Evolutionary conservation across 139 green algal species (phyloP).

Genomic region (Haematococcus lacustris): DNA sequence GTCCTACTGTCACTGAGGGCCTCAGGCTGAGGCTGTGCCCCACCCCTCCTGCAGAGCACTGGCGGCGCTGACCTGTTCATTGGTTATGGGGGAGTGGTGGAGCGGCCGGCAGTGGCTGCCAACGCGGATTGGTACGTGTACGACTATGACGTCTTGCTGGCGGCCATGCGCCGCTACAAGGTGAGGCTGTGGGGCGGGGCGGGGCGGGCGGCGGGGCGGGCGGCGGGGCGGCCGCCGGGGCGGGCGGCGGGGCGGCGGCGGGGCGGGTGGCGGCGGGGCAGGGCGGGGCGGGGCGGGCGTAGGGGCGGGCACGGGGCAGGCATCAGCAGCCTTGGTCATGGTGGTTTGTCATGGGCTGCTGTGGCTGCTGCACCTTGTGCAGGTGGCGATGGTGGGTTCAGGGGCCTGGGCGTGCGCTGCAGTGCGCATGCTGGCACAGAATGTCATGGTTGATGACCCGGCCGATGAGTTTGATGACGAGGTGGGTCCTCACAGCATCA

Average conservation of each 20-base stretch:
- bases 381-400: conserved; percentile 47
- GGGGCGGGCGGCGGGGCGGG: too few species aligned
- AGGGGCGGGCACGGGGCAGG: too few species aligned
- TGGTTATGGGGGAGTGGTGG: conserved; percentile 47
- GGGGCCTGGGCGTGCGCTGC: conserved; percentile 53
- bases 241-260: neutral
- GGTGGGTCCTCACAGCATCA: conserved; percentile 55
- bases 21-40: too few species aligned
- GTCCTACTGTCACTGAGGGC: too few species aligned
- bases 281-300: too few species aligned
- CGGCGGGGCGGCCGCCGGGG: too few species aligned
- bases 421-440: conserved; percentile 40
- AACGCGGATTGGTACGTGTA: conserved; percentile 52
- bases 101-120: conserved; percentile 35
- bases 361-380: too few species aligned
- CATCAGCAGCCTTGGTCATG: too few species aligned
- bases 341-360: too few species aligned
- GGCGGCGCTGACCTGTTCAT: conserved; percentile 64
- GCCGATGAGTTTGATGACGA: conserved; percentile 54
- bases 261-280: too few species aligned
- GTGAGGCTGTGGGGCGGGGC: too few species aligned
- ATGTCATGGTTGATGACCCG: conserved; percentile 14
- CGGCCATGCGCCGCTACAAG: too few species aligned
- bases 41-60: neutral
- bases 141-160: neutral